Conservation (phyloP, 331 rosid genomes). For the Cucumis variabilis region DNA sequence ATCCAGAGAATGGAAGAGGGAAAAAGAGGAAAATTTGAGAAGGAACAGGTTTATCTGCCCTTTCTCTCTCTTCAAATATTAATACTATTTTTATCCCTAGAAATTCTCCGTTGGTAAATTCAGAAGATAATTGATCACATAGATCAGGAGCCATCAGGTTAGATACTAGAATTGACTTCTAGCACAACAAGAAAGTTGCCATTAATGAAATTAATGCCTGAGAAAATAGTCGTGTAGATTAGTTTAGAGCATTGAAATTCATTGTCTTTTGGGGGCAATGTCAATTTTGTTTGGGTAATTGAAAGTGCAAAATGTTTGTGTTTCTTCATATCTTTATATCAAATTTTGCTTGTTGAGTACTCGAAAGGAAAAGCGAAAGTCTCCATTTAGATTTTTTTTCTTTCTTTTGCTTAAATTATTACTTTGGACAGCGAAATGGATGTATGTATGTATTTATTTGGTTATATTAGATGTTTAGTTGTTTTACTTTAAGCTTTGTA, state of each 20-base stretch:
- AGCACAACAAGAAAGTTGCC: not conserved
- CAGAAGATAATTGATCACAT: not conserved
- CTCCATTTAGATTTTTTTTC: not conserved
- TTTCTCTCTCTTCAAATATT: not conserved
- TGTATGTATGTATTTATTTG: not conserved
- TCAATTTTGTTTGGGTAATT: conserved; percentile 1
- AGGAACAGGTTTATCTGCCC: conserved; percentile 4
- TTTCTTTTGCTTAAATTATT: not conserved
- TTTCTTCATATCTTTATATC: not conserved
- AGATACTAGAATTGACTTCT: not conserved
- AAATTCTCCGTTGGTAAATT: not conserved
- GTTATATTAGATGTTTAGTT: not conserved
- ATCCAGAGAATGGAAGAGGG: conserved; percentile 28
- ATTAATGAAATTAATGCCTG: not conserved
- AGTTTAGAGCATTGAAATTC: conserved; percentile 9
- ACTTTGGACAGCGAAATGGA: not conserved
- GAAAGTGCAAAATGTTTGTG: not conserved
- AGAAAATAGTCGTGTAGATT: conserved; percentile 21
- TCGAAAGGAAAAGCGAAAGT: not conserved
- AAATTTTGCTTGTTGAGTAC: not conserved
- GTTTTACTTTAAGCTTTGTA: not conserved
- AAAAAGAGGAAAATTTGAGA: conserved; percentile 34
- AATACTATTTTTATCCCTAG: not conserved
- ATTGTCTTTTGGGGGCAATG: not conserved
- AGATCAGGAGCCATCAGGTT: conserved; percentile 11